phyloP scores from a whole-genome alignment of 2,329 filamentous ascomycete genomes.

The Alternaria panax region DNA sequence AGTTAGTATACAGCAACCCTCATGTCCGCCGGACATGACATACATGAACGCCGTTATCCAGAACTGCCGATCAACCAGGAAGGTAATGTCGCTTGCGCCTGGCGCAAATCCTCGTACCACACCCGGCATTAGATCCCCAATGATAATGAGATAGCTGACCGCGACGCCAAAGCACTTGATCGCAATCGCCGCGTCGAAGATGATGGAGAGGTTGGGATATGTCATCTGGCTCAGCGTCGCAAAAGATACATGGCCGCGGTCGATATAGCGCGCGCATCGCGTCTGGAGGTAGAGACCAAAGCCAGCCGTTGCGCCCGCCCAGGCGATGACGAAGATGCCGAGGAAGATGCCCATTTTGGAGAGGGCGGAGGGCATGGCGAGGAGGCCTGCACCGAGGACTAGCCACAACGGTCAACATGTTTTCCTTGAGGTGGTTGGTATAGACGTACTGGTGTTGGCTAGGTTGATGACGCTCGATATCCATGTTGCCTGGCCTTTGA shows the following conservation, averaged over 20 bases:
- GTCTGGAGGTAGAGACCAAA: constrained; percentile 96
- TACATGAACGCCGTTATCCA: constrained; percentile 98
- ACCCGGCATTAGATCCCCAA: constrained; percentile 96
- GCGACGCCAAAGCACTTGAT: constrained; percentile 98
- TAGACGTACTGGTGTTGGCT: constrained; percentile 84
- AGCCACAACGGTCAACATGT: constrained; percentile 25
- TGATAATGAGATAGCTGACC: constrained; percentile 97
- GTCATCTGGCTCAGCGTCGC: constrained; percentile 97
- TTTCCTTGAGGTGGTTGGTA: not conserved
- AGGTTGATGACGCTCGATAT: constrained; percentile 92
- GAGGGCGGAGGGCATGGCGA: constrained; percentile 94
- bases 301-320: constrained; percentile 86
- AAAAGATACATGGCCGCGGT: constrained; percentile 87
- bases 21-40: no score
- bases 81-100: constrained; percentile 68
- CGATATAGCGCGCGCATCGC: constrained; percentile 89
- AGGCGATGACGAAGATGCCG: constrained; percentile 83
- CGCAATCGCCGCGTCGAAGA: constrained; percentile 95
- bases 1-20: constrained; percentile 27
- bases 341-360: constrained; percentile 94
- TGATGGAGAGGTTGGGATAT: constrained; percentile 92
- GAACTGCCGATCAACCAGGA: constrained; percentile 88
- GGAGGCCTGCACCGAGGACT: constrained; percentile 93
- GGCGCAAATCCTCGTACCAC: constrained; percentile 83
- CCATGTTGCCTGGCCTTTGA: constrained; percentile 81